Conservation (phyloP, 495 filamentous ascomycete species). For the Immersiella caudata region DNA sequence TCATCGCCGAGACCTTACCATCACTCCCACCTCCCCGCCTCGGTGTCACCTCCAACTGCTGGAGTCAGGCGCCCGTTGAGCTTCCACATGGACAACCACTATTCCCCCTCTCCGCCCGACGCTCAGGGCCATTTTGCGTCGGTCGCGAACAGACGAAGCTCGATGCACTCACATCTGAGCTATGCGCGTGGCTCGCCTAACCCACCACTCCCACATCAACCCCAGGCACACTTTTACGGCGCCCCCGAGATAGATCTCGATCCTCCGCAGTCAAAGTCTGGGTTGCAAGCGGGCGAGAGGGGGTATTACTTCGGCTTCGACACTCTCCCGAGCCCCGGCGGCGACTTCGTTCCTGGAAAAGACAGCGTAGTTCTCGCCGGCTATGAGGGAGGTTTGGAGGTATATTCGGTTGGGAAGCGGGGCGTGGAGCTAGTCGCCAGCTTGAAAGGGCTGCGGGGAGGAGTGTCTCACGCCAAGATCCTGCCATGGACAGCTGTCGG, state of each 20-base stretch:
- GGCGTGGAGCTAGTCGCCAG: conserved; percentile 66
- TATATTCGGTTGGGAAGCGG: conserved; percentile 69
- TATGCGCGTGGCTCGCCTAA: conserved; percentile 49
- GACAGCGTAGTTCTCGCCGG: conserved; percentile 76
- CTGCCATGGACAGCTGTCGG: conserved; percentile 54
- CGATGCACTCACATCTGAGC: conserved; percentile 61
- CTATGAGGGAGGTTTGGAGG: conserved; percentile 72
- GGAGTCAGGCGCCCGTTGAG: conserved; percentile 50
- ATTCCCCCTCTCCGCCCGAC: conserved; percentile 46
- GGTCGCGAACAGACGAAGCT: conserved; percentile 53
- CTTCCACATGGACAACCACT: conserved; percentile 54
- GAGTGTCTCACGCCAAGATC: conserved; percentile 80
- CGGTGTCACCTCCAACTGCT: conserved; percentile 51
- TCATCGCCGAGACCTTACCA: conserved; percentile 41
- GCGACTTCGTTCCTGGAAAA: conserved; percentile 52
- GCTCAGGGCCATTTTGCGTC: conserved; percentile 46
- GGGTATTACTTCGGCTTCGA: conserved; percentile 84
- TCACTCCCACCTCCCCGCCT: conserved; percentile 44
- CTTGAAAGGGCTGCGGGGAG: conserved; percentile 74
- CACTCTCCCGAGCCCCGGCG: conserved; percentile 55
- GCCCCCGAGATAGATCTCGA: conserved; percentile 71
- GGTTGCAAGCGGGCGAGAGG: conserved; percentile 60
- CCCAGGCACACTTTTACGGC: conserved; percentile 71
- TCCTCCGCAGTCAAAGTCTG: conserved; percentile 50
- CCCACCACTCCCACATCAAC: conserved; percentile 78